Percentiles rank a stretch among this genome's conserved stretches.
These are phyloP conservation scores for Penicillium italicum DNA, from an alignment of 2,329 filamentous ascomycete genomes.

Conservation along the genomic window DNA sequence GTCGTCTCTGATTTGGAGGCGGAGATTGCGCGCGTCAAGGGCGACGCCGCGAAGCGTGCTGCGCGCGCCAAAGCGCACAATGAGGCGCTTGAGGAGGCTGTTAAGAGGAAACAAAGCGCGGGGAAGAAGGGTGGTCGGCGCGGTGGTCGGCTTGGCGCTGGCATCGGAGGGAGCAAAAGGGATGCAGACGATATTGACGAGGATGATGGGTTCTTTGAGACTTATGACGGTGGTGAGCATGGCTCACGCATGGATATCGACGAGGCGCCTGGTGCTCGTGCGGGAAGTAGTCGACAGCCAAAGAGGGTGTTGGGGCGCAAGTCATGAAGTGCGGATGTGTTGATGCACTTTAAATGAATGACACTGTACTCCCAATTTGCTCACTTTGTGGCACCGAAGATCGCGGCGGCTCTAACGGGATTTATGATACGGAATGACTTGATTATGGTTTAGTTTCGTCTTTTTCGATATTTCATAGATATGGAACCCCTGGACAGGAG, in stretches of 20 bases:
- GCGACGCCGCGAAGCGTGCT: conserved; percentile 54
- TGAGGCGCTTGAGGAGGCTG: conserved; percentile 48
- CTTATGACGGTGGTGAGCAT: conserved; percentile 23
- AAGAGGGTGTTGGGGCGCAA: conserved; percentile 40
- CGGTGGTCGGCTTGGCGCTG: conserved; percentile 13
- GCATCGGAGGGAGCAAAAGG: conserved; percentile 37
- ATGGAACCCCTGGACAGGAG: background rate
- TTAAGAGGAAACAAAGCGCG: conserved; percentile 39
- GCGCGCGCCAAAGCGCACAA: conserved; percentile 50
- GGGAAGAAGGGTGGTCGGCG: conserved; percentile 16
- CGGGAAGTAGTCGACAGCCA: conserved; percentile 27
- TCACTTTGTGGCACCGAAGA: background rate
- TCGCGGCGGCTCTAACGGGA: background rate
- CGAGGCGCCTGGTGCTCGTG: conserved; percentile 29
- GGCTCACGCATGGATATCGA: conserved; percentile 42
- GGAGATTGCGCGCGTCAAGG: conserved; percentile 66
- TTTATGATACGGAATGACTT: conserved; percentile 6
- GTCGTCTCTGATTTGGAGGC: conserved; percentile 72
- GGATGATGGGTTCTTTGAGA: conserved; percentile 38
- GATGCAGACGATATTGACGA: conserved; percentile 41
- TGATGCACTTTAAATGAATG: background rate
- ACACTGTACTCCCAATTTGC: background rate
- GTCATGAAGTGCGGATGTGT: conserved; percentile 17
- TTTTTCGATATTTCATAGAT: background rate
- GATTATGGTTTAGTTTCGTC: background rate